These are phyloP conservation scores for Blepharisma undulans DNA, from an alignment of 169 alveolate species.

Conservation along the genomic window DNA sequence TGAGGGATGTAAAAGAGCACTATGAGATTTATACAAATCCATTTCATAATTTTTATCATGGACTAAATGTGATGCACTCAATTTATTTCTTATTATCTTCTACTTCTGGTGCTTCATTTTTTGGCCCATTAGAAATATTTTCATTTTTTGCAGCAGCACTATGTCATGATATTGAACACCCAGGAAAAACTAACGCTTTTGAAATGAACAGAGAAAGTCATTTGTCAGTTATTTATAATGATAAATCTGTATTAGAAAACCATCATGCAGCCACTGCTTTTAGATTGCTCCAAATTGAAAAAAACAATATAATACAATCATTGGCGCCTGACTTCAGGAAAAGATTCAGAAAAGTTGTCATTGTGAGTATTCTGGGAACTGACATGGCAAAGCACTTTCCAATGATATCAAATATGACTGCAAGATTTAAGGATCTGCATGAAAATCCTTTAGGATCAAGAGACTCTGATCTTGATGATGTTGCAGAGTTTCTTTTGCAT, in stretches of 20 bases:
- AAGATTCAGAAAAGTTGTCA: not conserved
- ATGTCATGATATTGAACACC: constrained; percentile 85
- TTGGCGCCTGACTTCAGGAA: not conserved
- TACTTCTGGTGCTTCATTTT: not conserved
- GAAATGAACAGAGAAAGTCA: constrained; percentile 69
- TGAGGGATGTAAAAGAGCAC: not conserved
- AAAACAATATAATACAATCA: not conserved
- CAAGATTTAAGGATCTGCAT: not conserved
- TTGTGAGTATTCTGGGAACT: not conserved
- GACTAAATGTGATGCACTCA: not conserved
- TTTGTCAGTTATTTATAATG: constrained; percentile 81
- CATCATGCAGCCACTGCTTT: constrained; percentile 81
- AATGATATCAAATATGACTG: constrained; percentile 1
- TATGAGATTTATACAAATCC: not conserved
- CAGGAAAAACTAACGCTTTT: constrained; percentile 80
- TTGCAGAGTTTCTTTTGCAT: constrained; percentile 17
- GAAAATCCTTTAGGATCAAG: constrained; percentile 3
- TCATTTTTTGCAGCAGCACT: constrained; percentile 22
- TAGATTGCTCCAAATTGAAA: constrained; percentile 42
- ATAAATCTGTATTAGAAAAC: constrained; percentile 80
- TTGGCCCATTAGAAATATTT: not conserved
- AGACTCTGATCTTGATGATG: not conserved
- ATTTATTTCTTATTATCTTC: not conserved
- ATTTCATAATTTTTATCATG: constrained; percentile 28
- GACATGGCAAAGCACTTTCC: constrained; percentile 14